Conservation (phyloP, 2,329 filamentous ascomycete genomes). For the Phialophora expanda region DNA sequence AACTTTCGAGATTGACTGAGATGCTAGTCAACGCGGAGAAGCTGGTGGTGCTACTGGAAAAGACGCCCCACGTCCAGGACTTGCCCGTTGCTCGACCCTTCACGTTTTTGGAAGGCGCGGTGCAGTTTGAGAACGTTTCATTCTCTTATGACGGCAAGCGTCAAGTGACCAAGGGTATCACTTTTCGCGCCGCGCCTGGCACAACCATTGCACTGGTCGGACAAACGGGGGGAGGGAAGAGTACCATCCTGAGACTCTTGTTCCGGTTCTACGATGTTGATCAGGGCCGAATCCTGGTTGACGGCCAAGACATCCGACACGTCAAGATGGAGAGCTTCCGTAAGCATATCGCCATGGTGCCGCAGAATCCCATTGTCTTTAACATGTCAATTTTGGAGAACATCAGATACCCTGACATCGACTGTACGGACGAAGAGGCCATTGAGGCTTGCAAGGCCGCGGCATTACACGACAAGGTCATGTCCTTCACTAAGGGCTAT, state of each 20-base stretch:
- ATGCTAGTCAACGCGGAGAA: slow-evolving; percentile 69
- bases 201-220: slow-evolving; percentile 61
- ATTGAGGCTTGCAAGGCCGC: slow-evolving; percentile 66
- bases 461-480: slow-evolving; percentile 68
- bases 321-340: slow-evolving; percentile 64
- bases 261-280: slow-evolving; percentile 61
- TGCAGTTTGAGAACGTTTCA: slow-evolving; percentile 57
- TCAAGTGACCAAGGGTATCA: slow-evolving; percentile 55
- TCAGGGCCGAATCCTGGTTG: slow-evolving; percentile 56
- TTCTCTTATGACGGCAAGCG: slow-evolving; percentile 61
- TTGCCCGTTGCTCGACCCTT: slow-evolving; percentile 46
- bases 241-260: slow-evolving; percentile 61
- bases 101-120: slow-evolving; percentile 49
- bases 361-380: slow-evolving; percentile 68
- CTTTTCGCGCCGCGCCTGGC: slow-evolving; percentile 55
- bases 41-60: slow-evolving; percentile 55
- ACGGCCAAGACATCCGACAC: slow-evolving; percentile 62
- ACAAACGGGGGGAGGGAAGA: slow-evolving; percentile 65
- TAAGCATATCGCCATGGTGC: slow-evolving; percentile 66
- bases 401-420: slow-evolving; percentile 65
- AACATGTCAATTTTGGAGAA: slow-evolving; percentile 69
- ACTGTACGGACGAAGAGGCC: slow-evolving; percentile 66
- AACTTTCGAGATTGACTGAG: slow-evolving; percentile 55
- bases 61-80: slow-evolving; percentile 53
- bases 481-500: slow-evolving; percentile 61